phyloP scores from a whole-genome alignment of 352 stramenopile species.

The Globisporangium megalacanthum region DNA sequence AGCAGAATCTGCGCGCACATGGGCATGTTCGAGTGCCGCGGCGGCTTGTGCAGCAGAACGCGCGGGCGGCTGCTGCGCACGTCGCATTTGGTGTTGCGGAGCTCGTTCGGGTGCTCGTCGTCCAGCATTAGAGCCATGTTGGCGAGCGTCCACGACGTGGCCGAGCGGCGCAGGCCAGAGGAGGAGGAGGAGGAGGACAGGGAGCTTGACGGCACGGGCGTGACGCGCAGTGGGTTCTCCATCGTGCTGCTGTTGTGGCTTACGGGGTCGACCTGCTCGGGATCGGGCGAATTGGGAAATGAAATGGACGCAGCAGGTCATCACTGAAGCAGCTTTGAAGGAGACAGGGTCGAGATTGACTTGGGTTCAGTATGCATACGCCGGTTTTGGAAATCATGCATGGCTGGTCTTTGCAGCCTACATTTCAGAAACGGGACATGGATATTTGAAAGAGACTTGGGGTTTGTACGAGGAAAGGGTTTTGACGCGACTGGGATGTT shows the following conservation, averaged over 20 bases:
- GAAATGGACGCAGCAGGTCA: background rate
- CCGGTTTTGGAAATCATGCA: too few relatives aligned
- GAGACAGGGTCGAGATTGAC: background rate
- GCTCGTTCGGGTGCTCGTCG: conserved; percentile 32
- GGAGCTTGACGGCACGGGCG: conserved; percentile 19
- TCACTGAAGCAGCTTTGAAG: background rate
- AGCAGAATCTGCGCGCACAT: conserved; percentile 66
- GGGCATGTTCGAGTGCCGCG: conserved; percentile 56
- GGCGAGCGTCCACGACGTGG: conserved; percentile 42
- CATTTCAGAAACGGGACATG: too few relatives aligned
- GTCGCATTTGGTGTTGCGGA: conserved; percentile 3
- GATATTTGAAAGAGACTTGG: too few relatives aligned
- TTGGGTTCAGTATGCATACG: too few relatives aligned
- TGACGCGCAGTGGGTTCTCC: conserved; percentile 29
- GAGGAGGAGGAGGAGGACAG: conserved; percentile 6
- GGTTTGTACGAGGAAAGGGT: too few relatives aligned
- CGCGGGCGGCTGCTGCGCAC: conserved; percentile 14
- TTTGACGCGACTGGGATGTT: too few relatives aligned
- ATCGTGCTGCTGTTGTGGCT: conserved; percentile 9
- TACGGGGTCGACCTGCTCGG: background rate
- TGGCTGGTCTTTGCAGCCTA: too few relatives aligned
- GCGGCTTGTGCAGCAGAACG: conserved; percentile 41
- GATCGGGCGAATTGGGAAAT: conserved; percentile 11
- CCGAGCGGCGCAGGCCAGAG: conserved; percentile 40
- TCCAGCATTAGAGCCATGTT: conserved; percentile 44